Base-by-base conservation (phyloP, 805 yeast species). In the Candida ovalis region DNA sequence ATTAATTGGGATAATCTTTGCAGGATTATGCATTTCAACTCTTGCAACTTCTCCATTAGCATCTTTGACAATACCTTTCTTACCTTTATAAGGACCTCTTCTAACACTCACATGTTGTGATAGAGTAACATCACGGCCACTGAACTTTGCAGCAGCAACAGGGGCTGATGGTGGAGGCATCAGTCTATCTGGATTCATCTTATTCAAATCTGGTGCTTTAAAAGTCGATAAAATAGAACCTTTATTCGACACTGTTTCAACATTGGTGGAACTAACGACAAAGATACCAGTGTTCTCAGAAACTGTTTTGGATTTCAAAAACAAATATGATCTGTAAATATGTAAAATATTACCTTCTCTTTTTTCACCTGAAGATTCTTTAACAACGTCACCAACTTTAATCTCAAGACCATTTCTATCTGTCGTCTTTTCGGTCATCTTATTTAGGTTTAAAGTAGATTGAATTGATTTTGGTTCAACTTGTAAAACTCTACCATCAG, bases 11-110 rank as follows among this genome's bases (percentile, higher is more conserved):
- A 91, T 82, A 50, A 86, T 87, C 66, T 92, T 94, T 62, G 84
- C 84, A 56, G 91, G 91, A 24, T 97, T 88, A 67, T 94, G 98
- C 54, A 94, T 76, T 70, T 94, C 99, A 40, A 94, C 88, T 51
- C 97, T 80, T 1, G 97, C 98, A 56, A 78, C 80, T 13, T 86
- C 86, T 53, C 95, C 99, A 59, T 89, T 94, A 9, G 96, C 89
- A 63, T 94, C 98, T 56, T 87, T 86, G 39, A 94, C 88, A 55
- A 88, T 86, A 64, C 99, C 99, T 71, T 85, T 83, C 57, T 89
- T 81, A 41, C 99, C 98, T 70, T 94, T 94, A 67, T 92, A 89
- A 42, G 96, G 94, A n/a, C 97, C 89, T 61, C 86, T 83, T 35
- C 88, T 80, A 43, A 94, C 86, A 54, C 89, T 81, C 21, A 94